Base-by-base conservation (phyloP, 805 yeast species). In the Clavispora vitiphila region DNA sequence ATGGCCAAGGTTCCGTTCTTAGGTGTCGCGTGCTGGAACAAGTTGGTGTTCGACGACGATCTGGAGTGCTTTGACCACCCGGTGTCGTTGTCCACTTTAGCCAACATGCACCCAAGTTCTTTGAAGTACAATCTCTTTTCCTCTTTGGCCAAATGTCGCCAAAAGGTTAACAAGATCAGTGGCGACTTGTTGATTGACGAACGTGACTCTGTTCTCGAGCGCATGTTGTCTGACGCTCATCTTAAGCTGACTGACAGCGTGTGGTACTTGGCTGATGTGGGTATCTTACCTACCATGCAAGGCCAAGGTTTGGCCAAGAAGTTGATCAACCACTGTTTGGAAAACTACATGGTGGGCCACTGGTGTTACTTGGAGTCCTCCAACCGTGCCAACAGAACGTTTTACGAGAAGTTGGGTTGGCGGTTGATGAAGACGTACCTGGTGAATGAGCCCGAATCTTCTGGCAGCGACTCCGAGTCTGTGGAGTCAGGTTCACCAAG, bases 231-330 rank as follows among this genome's bases (percentile, higher is more conserved):
- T 9, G 48, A 47, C 30, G 68, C 70, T 19, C 66, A 67, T 4
- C 53, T 64, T 47, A 57, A 60, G 38, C 62, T 64, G 14, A 60
- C 57, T 37, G 60, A 58, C 35, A 55, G 64, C 34, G 59, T 77
- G 39, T 79, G 83, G 83, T 79, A 79, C 55, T 64, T 79, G 47
- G 68, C 74, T 35, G 83, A 79, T 55, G 65, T 79, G 40, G 83
- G 83, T 32, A 77, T 80, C 19, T 62, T 75, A 34, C 80, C 81
- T 7, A 57, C 69, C 31, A 79, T 79, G 62, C 65, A 80, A 54
- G 83, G 84, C 40, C 75, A 74, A 52, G 82, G 83, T 18, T 66
- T 76, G 49, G 80, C 81, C 26, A 67, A 77, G 54, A 61, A 68
- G 44, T 62, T 79, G 45, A 61, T 78, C 38, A 74, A 77, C 46